Percentiles rank a stretch among this genome's conserved stretches.
Evolutionary conservation across 2,329 filamentous ascomycete species (phyloP).

Genomic region (Lanzia echinophila): DNA sequence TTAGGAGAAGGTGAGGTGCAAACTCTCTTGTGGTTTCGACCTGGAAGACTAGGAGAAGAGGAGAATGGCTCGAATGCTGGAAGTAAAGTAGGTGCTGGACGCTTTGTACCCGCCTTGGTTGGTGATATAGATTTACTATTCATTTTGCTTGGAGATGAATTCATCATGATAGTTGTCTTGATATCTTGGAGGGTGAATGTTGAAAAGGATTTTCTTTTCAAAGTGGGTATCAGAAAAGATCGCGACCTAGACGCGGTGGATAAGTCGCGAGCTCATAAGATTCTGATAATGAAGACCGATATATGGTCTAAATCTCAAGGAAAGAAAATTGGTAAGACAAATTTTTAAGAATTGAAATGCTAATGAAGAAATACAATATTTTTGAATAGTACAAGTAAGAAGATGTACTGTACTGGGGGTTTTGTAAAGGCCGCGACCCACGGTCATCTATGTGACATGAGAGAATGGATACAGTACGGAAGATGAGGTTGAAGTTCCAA

Average conservation of each 20-base stretch:
- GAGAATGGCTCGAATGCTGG: conserved; percentile 77
- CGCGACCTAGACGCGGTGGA: conserved; percentile 10
- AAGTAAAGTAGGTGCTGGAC: conserved; percentile 60
- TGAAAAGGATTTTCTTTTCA: conserved; percentile 13
- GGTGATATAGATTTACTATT: conserved; percentile 25
- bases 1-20: conserved; percentile 36
- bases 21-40: conserved; percentile 62
- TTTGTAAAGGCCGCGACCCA: conserved; percentile 10
- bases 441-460: conserved; percentile 2
- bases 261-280: conserved; percentile 4
- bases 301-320: conserved; percentile 7
- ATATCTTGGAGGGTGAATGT: conserved; percentile 4
- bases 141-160: conserved; percentile 31
- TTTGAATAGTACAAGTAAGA: background rate
- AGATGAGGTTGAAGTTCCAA: conserved; percentile 1
- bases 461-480: background rate
- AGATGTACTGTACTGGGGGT: background rate
- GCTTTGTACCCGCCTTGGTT: conserved; percentile 45
- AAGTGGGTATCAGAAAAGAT: conserved; percentile 15
- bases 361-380: background rate
- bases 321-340: background rate
- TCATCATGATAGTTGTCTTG: conserved; percentile 28
- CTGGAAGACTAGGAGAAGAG: conserved; percentile 66
- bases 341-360: background rate
- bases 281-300: conserved; percentile 15